Evolutionary conservation across 345 rosid species (phyloP).

Genomic region (Sonneratia caseolaris): DNA sequence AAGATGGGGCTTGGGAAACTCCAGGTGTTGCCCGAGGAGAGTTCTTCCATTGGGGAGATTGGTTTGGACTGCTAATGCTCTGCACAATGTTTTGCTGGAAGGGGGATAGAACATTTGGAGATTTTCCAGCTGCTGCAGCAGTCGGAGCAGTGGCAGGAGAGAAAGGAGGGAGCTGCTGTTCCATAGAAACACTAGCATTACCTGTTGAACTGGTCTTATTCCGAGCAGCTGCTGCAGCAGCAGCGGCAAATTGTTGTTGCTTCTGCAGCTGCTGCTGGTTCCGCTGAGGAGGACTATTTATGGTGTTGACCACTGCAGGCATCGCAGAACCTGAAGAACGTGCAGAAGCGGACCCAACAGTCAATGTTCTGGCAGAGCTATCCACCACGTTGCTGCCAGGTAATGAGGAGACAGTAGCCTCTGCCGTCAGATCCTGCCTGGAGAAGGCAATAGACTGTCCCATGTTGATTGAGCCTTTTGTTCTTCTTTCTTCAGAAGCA

Average conservation of each 20-base stretch:
- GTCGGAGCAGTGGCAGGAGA: constrained; percentile 30
- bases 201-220: constrained; percentile 51
- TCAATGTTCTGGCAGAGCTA: constrained; percentile 55
- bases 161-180: constrained; percentile 53
- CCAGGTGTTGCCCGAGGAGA: constrained; percentile 45
- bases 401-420: constrained; percentile 40
- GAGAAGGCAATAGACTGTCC: constrained; percentile 86
- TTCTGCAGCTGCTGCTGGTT: constrained; percentile 7
- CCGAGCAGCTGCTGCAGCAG: constrained; percentile 47
- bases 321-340: constrained; percentile 39
- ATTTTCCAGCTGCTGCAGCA: constrained; percentile 21
- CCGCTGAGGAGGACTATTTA: constrained; percentile 22
- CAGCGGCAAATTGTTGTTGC: constrained; percentile 31
- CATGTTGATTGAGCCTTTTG: constrained; percentile 24
- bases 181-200: constrained; percentile 55
- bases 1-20: constrained; percentile 44
- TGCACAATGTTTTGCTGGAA: constrained; percentile 74
- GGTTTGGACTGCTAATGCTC: constrained; percentile 45
- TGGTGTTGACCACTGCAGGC: constrained; percentile 25
- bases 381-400: constrained; percentile 59
- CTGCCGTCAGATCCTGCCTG: constrained; percentile 50
- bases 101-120: constrained; percentile 40
- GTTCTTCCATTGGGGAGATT: constrained; percentile 85
- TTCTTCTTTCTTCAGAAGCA: constrained; percentile 54
- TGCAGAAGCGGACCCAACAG: constrained; percentile 44